Percentiles rank a stretch among this genome's conserved stretches.
phyloP scores from a whole-genome alignment of 352 stramenopile species.

The Blastocystis sp. region DNA sequence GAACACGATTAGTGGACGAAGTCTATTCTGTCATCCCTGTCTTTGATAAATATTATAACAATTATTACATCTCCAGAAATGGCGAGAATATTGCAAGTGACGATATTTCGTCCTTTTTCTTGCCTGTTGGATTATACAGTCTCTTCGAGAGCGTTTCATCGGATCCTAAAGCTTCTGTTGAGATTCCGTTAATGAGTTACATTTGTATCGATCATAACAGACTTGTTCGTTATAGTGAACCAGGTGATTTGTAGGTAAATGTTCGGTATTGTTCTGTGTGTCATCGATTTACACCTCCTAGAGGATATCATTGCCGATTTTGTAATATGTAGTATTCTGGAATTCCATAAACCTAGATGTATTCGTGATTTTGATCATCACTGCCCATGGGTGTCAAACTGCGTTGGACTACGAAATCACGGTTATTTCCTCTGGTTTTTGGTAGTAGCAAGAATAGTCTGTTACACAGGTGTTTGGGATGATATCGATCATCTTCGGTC shows the following conservation, averaged over 20 bases:
- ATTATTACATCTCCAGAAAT: not conserved
- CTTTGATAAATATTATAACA: not conserved
- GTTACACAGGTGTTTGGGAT: not conserved
- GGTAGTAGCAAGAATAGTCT: not conserved
- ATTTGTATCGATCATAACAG: not conserved
- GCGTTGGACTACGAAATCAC: conserved; percentile 87
- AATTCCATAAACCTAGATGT: not conserved
- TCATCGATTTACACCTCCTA: not conserved
- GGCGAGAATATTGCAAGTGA: not conserved
- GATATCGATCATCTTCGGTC: not conserved
- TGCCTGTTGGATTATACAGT: not conserved
- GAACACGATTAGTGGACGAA: not conserved
- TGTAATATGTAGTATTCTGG: not conserved
- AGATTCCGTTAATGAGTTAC: not conserved
- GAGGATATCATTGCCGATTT: not conserved
- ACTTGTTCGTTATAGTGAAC: not conserved
- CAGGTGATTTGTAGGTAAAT: not conserved
- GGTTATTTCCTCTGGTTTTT: conserved; percentile 74
- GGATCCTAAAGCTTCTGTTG: not conserved
- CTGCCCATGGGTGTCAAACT: conserved; percentile 84
- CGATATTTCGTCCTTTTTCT: not conserved
- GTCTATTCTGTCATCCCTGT: not conserved
- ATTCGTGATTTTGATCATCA: conserved; percentile 69
- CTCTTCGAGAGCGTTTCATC: not conserved
- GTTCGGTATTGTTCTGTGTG: not conserved